Conservation (phyloP, 148 eudicot species). For the Salicornia ramosissima region DNA sequence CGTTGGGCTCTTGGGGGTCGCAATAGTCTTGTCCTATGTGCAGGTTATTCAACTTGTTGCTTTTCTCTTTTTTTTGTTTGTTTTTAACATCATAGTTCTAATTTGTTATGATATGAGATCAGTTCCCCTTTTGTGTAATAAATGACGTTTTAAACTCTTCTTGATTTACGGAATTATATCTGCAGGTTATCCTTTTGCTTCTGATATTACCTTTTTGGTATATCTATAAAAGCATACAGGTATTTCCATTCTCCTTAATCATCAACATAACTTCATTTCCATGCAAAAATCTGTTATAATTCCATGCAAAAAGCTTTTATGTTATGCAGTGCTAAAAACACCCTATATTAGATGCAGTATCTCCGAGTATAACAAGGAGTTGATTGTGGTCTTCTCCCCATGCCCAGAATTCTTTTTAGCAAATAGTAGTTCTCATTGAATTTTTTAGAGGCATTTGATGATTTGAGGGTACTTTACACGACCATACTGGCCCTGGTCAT, state of each 20-base stretch:
- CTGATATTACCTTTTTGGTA: conserved; percentile 83
- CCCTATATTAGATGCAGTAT: not conserved
- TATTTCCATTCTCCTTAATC: conserved; percentile 20
- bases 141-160: not conserved
- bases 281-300: not conserved
- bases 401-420: not conserved
- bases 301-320: not conserved
- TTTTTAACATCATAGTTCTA: not conserved
- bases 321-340: not conserved
- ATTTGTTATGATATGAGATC: not conserved
- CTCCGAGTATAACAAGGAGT: not conserved
- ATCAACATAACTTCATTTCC: not conserved
- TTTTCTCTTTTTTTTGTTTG: not conserved
- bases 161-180: not conserved
- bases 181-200: conserved; percentile 73
- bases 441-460: not conserved
- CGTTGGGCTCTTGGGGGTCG: conserved; percentile 84
- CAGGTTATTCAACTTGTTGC: conserved; percentile 46
- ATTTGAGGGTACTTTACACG: not conserved
- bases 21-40: conserved; percentile 66
- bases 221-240: conserved; percentile 85
- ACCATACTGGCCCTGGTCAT: not conserved
- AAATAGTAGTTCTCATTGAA: not conserved
- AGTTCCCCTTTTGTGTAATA: not conserved
- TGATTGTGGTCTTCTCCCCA: not conserved